Base-by-base conservation (phyloP, 2,329 filamentous ascomycete species). In the Apiospora arundinis region DNA sequence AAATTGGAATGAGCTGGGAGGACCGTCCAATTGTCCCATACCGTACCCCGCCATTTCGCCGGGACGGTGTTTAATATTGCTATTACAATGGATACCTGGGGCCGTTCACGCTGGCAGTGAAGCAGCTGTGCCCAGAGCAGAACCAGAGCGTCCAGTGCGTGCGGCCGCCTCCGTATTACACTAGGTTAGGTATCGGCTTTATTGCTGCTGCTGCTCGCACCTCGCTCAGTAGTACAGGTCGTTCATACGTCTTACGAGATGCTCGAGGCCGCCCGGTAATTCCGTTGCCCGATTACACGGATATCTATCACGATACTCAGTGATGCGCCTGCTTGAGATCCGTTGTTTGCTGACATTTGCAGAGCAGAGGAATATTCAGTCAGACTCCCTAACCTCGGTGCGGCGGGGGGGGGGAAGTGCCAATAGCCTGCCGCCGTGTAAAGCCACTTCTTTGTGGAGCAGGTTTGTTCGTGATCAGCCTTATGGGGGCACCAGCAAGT, bases 381-480 rank as follows among this genome's bases (percentile, higher is more conserved):
- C 28, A 37, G 28, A 60, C 21, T 60, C 16, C 18, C 18, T 60
- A 32, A 14, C 8, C 52, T 16, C 52, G 52, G 28, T n/a, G n/a
- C 52, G 25, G 28, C 16, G 52, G 28, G 9, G 25, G 16, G 28
- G 16, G 52, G 28, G 9, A 14, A 7, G 49, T 32, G 32, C 37
- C 28, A 14, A 45, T 60, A 25, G 4, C 25, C 23, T n/a, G n/a
- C 48, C 48, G 23, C 23, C n/a, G 32, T 14, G 25, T 32, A 9
- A 37, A 60, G 52, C 52, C 52, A 60, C 52, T 60, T 37, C 28
- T 37, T 60, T 60, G 28, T 60, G 52, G 52, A 16, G 52, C 16
- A 60, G 28, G 18, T n/a, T 37, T 32, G 42, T 32, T 60, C 52
- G 52, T 60, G 52, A 60, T 60, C 52, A 60, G 52, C 52, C 52